phyloP scores from a whole-genome alignment of 192 early-diverging fungal species.

The Coemansia sp. region DNA sequence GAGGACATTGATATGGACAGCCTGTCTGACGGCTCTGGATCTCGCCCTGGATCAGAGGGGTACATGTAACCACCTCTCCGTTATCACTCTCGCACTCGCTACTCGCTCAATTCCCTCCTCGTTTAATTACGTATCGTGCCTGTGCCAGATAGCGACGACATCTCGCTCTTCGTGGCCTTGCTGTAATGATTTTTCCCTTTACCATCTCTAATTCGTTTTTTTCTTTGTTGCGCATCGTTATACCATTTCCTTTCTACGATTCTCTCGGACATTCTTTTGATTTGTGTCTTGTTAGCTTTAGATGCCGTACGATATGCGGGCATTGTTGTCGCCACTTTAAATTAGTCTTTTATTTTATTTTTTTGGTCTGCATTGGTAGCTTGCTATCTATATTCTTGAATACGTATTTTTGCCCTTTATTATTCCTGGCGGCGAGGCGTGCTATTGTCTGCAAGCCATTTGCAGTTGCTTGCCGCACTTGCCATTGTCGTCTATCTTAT shows the following conservation, averaged over 20 bases:
- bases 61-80: not conserved
- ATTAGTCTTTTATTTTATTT: not conserved
- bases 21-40: slow-evolving; percentile 21
- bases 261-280: not conserved
- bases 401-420: not conserved
- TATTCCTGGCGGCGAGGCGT: not conserved
- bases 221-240: not conserved
- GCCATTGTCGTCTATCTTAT: not conserved
- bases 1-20: slow-evolving; percentile 50
- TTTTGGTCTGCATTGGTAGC: not conserved
- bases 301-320: not conserved
- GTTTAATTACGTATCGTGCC: not conserved
- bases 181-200: slow-evolving; percentile 7
- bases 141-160: not conserved
- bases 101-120: not conserved
- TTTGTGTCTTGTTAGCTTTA: not conserved
- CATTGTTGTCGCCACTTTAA: not conserved
- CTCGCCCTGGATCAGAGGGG: not conserved
- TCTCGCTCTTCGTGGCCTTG: not conserved
- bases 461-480: not conserved
- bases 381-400: not conserved
- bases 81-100: not conserved
- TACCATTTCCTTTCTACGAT: not conserved
- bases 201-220: not conserved
- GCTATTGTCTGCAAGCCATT: not conserved